Evolutionary conservation across 2,329 filamentous ascomycete species (phyloP).

Genomic region (Corynespora cassiicola): DNA sequence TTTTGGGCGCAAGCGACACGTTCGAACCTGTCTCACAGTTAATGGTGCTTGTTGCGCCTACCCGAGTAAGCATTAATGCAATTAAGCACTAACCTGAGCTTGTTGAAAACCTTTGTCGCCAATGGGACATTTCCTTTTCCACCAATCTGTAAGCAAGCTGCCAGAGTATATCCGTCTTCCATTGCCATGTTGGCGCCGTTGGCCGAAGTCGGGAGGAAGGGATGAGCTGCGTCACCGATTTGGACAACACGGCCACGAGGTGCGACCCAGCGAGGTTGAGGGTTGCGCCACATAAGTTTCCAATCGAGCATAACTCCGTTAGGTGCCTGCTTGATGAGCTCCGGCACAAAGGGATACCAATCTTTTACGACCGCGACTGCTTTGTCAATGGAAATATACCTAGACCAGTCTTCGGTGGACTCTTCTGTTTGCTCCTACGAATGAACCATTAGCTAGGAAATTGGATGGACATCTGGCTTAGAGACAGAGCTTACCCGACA

Average conservation of each 20-base stretch:
- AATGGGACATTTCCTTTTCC: constrained; percentile 14
- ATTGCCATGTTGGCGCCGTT: constrained; percentile 59
- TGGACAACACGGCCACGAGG: constrained; percentile 53
- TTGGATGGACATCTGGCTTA: no score
- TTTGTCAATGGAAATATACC: no score
- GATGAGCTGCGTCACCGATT: constrained; percentile 59
- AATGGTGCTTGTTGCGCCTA: not conserved
- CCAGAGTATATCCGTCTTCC: constrained; percentile 47
- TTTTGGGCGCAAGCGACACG: constrained; percentile 16
- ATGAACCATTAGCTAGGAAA: no score
- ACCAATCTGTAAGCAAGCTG: constrained; percentile 12
- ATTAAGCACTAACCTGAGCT: constrained; percentile 18
- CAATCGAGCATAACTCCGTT: constrained; percentile 58
- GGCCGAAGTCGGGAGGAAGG: constrained; percentile 57
- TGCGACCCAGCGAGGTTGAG: constrained; percentile 56
- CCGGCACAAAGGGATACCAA: constrained; percentile 1
- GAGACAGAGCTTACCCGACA: no score
- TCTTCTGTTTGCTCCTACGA: no score
- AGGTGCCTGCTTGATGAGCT: constrained; percentile 21
- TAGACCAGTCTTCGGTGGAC: no score
- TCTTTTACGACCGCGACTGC: not conserved
- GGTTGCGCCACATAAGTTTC: constrained; percentile 59
- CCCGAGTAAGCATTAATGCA: not conserved
- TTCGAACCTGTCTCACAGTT: constrained; percentile 6
- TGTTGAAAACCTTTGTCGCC: constrained; percentile 21